These are phyloP conservation scores for Termitomyces sp. DNA, from an alignment of 768 basidiomycete genomes.

Conservation along the genomic window DNA sequence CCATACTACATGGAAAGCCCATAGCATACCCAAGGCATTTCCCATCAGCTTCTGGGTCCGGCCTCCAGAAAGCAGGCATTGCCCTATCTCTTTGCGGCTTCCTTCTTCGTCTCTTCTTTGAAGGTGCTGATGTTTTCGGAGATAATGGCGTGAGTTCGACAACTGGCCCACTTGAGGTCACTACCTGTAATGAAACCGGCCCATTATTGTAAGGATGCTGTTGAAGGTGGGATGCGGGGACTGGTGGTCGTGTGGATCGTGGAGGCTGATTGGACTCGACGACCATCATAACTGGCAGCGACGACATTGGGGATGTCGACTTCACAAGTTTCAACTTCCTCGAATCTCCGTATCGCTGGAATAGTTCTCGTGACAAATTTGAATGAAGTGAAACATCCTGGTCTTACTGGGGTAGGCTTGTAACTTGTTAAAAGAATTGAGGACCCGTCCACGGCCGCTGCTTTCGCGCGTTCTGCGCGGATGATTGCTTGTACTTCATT, in stretches of 20 bases:
- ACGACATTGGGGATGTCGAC: background rate
- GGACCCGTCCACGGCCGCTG: slow-evolving; percentile 33
- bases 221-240: slow-evolving; percentile 19
- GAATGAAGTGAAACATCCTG: background rate
- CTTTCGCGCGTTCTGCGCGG: slow-evolving; percentile 33
- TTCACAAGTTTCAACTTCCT: background rate
- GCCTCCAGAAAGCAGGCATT: slow-evolving; percentile 35
- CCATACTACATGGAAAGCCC: slow-evolving; percentile 31
- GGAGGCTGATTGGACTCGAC: slow-evolving; percentile 22
- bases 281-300: slow-evolving; percentile 23
- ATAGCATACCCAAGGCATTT: slow-evolving; percentile 39
- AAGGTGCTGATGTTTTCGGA: background rate
- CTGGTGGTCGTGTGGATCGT: slow-evolving; percentile 38
- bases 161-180: slow-evolving; percentile 16
- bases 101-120: slow-evolving; percentile 13
- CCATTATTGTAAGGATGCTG: slow-evolving; percentile 29
- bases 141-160: slow-evolving; percentile 13
- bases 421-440: slow-evolving; percentile 22
- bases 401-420: slow-evolving; percentile 13
- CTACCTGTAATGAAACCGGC: slow-evolving; percentile 1
- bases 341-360: background rate
- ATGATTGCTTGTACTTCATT: slow-evolving; percentile 33
- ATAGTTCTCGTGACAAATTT: background rate
- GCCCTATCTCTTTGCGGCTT: slow-evolving; percentile 20
- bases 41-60: slow-evolving; percentile 28